phyloP scores from a whole-genome alignment of 2,329 filamentous ascomycete genomes.

The Madurella mycetomatis region DNA sequence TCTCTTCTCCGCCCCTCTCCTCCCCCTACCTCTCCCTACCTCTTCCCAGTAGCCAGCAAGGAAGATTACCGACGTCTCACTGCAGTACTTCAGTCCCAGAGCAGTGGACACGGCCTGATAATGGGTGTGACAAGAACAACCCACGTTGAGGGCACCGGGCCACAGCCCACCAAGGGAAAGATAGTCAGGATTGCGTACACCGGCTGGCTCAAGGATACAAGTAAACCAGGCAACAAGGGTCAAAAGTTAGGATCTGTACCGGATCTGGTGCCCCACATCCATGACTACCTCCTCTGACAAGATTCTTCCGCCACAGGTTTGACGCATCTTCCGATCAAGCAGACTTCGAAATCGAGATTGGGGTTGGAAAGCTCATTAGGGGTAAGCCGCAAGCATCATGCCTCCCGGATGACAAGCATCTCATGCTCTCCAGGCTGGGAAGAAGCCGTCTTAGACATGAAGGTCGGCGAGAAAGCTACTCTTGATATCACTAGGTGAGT shows the following conservation, averaged over 20 bases:
- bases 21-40: no score
- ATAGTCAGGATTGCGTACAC: conserved; percentile 86
- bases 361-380: conserved; percentile 78
- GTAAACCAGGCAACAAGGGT: conserved; percentile 61
- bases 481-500: conserved; percentile 74
- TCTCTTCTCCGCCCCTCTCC: no score
- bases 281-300: conserved; percentile 20
- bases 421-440: conserved; percentile 62
- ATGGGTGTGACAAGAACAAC: conserved; percentile 73
- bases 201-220: conserved; percentile 72
- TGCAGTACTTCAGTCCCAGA: no score
- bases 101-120: neutral
- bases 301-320: conserved; percentile 57
- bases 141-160: conserved; percentile 56
- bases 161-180: conserved; percentile 62
- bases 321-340: conserved; percentile 77
- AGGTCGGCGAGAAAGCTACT: conserved; percentile 82
- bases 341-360: conserved; percentile 74
- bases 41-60: no score
- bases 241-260: conserved; percentile 47
- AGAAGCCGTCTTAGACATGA: conserved; percentile 81
- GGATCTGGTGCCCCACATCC: conserved; percentile 1
- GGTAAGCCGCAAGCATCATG: conserved; percentile 47
- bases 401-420: neutral
- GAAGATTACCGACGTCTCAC: no score